Percentiles rank a stretch among this genome's conserved stretches.
These are phyloP conservation scores for Didymella lethalis DNA, from an alignment of 2,329 filamentous ascomycete genomes.

Conservation along the genomic window DNA sequence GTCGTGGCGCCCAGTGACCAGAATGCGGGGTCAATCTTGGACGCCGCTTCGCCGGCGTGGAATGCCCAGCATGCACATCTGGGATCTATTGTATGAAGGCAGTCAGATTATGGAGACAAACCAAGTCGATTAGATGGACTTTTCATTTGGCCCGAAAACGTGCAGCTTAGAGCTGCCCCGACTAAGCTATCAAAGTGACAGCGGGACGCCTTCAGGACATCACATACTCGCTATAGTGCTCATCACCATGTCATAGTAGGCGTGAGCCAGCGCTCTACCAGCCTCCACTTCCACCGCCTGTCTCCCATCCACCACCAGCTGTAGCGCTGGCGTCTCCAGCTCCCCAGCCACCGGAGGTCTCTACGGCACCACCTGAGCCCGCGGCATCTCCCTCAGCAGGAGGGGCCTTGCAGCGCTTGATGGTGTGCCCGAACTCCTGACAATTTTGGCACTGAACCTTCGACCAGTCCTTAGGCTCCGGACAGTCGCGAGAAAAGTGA, in stretches of 20 bases:
- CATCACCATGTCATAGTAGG: background rate
- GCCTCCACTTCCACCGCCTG: conserved; percentile 16
- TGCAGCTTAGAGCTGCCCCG: background rate
- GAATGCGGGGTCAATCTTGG: conserved; percentile 30
- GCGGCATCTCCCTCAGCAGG: conserved; percentile 31
- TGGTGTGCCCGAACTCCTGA: conserved; percentile 49
- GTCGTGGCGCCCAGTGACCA: conserved; percentile 19
- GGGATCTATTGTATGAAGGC: background rate
- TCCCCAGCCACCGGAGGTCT: conserved; percentile 25
- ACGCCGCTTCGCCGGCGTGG: conserved; percentile 1
- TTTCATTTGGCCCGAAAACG: background rate
- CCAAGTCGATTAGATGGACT: background rate
- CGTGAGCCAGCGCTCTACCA: conserved; percentile 3
- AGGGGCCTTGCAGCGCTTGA: conserved; percentile 47
- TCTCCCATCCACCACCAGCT: conserved; percentile 28
- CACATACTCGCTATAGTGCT: background rate
- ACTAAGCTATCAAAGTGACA: background rate
- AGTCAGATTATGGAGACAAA: background rate
- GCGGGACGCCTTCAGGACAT: background rate
- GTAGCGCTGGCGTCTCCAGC: conserved; percentile 16
- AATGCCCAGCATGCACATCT: background rate
- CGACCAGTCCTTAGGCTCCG: conserved; percentile 63
- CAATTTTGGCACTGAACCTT: conserved; percentile 60
- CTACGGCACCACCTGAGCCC: conserved; percentile 26
- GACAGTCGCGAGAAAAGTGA: conserved; percentile 65